These are phyloP conservation scores for Aaosphaeria pasadenensis DNA, from an alignment of 2,329 filamentous ascomycete genomes.

Conservation along the genomic window DNA sequence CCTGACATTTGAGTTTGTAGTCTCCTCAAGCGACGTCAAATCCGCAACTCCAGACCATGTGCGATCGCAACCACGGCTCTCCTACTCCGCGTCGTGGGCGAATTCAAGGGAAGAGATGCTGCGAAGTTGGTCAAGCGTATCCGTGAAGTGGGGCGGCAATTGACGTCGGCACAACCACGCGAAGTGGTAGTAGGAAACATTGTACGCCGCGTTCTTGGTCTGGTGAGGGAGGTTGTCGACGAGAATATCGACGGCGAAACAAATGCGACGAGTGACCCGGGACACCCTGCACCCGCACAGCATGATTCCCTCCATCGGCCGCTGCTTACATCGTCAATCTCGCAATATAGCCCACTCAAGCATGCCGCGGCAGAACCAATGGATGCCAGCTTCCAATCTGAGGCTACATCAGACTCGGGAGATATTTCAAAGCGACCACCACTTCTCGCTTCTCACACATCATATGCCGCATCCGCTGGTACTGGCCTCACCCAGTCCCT, in stretches of 20 bases:
- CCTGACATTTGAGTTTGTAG: conserved; percentile 43
- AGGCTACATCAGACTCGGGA: conserved; percentile 33
- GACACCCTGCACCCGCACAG: conserved; percentile 45
- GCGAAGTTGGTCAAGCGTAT: conserved; percentile 77
- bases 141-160: conserved; percentile 70
- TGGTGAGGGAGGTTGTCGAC: conserved; percentile 88
- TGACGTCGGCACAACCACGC: conserved; percentile 80
- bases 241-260: conserved; percentile 70
- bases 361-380: conserved; percentile 39
- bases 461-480: conserved; percentile 56
- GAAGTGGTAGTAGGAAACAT: conserved; percentile 95
- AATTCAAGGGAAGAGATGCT: conserved; percentile 74
- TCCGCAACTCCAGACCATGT: conserved; percentile 81
- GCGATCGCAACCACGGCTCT: conserved; percentile 89
- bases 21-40: conserved; percentile 86
- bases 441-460: conserved; percentile 60
- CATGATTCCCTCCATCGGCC: conserved; percentile 38
- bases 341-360: conserved; percentile 47
- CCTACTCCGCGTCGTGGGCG: conserved; percentile 80
- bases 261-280: conserved; percentile 57
- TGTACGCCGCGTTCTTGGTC: conserved; percentile 80
- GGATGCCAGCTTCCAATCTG: conserved; percentile 23
- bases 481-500: conserved; percentile 65
- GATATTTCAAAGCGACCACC: conserved; percentile 53
- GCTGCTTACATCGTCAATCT: conserved; percentile 40